Evolutionary conservation across 2,329 filamentous ascomycete species (phyloP), one percentile per base, ranked within the genome.

Genomic region (Xylariaceae sp.): DNA sequence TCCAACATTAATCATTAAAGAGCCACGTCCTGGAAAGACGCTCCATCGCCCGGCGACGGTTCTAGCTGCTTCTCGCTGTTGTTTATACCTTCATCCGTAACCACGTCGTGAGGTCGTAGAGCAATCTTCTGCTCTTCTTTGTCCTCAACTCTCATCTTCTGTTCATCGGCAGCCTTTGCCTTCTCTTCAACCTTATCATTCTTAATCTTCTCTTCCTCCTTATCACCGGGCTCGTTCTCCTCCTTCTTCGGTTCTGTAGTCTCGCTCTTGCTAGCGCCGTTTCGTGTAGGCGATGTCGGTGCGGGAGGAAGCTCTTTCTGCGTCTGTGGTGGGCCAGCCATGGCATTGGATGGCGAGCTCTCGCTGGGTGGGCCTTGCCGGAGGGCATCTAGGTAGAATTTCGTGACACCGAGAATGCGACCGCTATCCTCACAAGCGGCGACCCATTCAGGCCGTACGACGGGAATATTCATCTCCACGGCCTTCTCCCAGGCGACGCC

Each of bases 391-490:
- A 99, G 82, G 74, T 99, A 99, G 76, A 97, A 99, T 67, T 92
- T 92, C 68, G 94, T 88, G 35, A 97, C 94, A 53, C 93, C 92
- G 2, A 97, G 88, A 64, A 99, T 96, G 61, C 92, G 86, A 50
- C 93, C 93, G 73, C 90, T 92, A 66, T 89, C 84, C 76, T 97
- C 93, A 72, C 94, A 99, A n/a, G 92, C 93, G 68, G 96, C 89
- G 35, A 99, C 84, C 94, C 94, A 99, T 74, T 99, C 94, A 17
- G 94, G 94, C 45, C 94, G 85, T 18, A 99, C 94, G 9, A 99
- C 91, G 6, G 94, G 94, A 57, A 99, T 96, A 74, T 97, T 99
- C 84, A 92, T 95, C 78, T 97, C 93, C 35, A 93, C 88, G 0
- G 94, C 94, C 79, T 94, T 95, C 77, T 99, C 94, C 94, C 94